Conservation (phyloP, 2,329 filamentous ascomycete species). For the Daldinia sp. region DNA sequence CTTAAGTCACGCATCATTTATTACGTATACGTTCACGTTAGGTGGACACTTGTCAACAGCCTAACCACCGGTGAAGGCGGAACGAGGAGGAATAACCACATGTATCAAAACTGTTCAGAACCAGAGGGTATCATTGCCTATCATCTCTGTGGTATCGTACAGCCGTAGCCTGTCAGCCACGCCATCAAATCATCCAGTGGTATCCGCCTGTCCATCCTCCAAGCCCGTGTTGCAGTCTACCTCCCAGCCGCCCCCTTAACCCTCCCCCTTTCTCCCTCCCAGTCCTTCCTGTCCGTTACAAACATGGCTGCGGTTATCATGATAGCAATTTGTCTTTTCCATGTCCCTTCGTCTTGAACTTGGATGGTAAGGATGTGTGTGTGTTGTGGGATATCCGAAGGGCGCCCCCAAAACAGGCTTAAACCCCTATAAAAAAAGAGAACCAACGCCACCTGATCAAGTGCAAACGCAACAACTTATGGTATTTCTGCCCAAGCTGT, state of each 20-base stretch:
- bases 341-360: conserved; percentile 15
- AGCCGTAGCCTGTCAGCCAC: conserved; percentile 39
- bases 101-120: conserved; percentile 33
- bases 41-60: neutral
- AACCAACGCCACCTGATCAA: conserved; percentile 39
- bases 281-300: conserved; percentile 12
- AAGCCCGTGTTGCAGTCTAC: conserved; percentile 39
- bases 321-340: conserved; percentile 17
- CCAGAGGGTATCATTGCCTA: conserved; percentile 48
- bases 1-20: neutral
- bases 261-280: conserved; percentile 18
- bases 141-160: conserved; percentile 46
- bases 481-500: conserved; percentile 46
- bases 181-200: conserved; percentile 42
- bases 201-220: conserved; percentile 35
- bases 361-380: conserved; percentile 19
- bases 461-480: conserved; percentile 14
- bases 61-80: neutral
- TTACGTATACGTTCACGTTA: neutral
- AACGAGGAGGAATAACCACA: neutral
- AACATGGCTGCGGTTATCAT: conserved; percentile 13
- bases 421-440: conserved; percentile 34
- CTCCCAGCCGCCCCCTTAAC: conserved; percentile 16
- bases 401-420: conserved; percentile 29
- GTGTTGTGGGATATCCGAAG: conserved; percentile 25